Evolutionary conservation across 805 yeast genomes (phyloP).

Genomic region (Candida multigemmis): DNA sequence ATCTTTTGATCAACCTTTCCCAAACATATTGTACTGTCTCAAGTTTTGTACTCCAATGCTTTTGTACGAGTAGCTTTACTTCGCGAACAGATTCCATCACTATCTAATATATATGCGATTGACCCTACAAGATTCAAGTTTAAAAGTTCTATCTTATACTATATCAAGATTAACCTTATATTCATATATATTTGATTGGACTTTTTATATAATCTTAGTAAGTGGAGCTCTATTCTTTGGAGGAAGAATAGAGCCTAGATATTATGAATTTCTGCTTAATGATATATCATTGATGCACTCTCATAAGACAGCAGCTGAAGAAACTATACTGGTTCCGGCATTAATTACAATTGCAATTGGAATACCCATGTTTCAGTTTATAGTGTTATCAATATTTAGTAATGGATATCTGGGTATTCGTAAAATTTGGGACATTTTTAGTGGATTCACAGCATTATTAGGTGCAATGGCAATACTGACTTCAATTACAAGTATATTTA

Average conservation of each 20-base stretch:
- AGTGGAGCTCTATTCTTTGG: constrained; percentile 20
- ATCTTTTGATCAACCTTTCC: too few relatives aligned
- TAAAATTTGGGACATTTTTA: constrained; percentile 33
- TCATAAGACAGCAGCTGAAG: constrained; percentile 21
- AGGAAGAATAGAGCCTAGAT: constrained; percentile 21
- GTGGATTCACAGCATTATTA: constrained; percentile 22
- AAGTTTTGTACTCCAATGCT: too few relatives aligned
- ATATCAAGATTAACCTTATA: constrained; percentile 9
- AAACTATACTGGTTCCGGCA: constrained; percentile 19
- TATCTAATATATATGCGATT: too few relatives aligned
- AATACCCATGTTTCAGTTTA: constrained; percentile 21
- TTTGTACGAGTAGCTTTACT: too few relatives aligned
- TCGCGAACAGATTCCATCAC: too few relatives aligned
- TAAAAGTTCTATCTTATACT: too few relatives aligned
- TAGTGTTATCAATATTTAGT: constrained; percentile 8
- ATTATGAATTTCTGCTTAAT: constrained; percentile 29
- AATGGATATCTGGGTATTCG: constrained; percentile 6
- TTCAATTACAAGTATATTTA: constrained; percentile 22
- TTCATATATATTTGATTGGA: constrained; percentile 11
- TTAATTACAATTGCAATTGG: constrained; percentile 18
- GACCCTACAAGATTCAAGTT: too few relatives aligned
- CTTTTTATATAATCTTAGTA: constrained; percentile 11
- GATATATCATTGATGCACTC: constrained; percentile 22
- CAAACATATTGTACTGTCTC: too few relatives aligned
- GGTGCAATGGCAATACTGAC: constrained; percentile 31